These are phyloP conservation scores for Talinum fruticosum DNA, from an alignment of 148 eudicot genomes.

Conservation along the genomic window DNA sequence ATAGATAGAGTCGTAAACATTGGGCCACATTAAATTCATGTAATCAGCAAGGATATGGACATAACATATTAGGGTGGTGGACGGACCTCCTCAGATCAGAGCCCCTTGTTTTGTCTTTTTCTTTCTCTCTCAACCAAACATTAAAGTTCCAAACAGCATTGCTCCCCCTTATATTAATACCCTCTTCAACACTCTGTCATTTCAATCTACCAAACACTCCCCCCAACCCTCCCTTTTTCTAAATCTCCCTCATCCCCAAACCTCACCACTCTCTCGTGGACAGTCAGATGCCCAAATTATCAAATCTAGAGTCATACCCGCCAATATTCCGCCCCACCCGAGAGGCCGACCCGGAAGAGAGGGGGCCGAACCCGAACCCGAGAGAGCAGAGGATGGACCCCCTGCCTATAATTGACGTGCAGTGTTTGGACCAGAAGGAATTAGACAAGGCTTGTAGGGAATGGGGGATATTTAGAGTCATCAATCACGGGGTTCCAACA, in stretches of 20 bases:
- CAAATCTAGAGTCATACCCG: conserved; percentile 33
- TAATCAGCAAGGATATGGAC: background rate
- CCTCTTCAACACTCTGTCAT: background rate
- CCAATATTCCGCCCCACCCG: conserved; percentile 31
- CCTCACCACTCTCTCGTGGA: too few relatives aligned
- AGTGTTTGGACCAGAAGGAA: conserved; percentile 23
- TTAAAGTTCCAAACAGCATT: too few relatives aligned
- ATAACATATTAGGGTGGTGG: background rate
- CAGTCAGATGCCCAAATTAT: conserved; percentile 13
- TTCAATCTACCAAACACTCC: background rate
- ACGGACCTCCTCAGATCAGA: background rate
- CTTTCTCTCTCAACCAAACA: background rate
- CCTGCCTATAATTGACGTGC: conserved; percentile 55
- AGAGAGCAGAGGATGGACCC: conserved; percentile 5
- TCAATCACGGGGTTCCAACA: conserved; percentile 69
- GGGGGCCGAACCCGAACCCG: conserved; percentile 14
- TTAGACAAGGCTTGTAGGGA: conserved; percentile 45
- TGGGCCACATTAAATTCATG: background rate
- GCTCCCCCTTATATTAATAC: background rate
- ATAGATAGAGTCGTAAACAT: background rate
- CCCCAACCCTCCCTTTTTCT: too few relatives aligned
- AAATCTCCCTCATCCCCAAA: background rate
- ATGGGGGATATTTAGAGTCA: conserved; percentile 74
- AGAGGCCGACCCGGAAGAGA: conserved; percentile 1
- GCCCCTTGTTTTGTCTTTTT: background rate